A percentile compares a stretch with the other conserved stretches of the same genome.
These are phyloP conservation scores for Phialophora chinensis DNA, from an alignment of 2,329 filamentous ascomycete genomes.

Conservation along the genomic window DNA sequence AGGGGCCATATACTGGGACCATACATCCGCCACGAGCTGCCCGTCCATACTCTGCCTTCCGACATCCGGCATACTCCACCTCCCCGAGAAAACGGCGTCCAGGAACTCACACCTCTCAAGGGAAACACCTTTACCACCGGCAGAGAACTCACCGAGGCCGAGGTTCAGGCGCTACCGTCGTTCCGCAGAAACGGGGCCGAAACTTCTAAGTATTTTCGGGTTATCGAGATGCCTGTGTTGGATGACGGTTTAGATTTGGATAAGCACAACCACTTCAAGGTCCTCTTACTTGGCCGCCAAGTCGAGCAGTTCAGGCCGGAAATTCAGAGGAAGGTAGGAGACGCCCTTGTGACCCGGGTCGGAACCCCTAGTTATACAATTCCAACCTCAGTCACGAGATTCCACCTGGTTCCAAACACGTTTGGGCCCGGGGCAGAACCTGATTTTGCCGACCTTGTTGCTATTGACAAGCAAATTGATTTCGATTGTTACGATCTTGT, in stretches of 20 bases:
- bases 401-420: constrained; percentile 56
- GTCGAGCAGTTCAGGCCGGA: constrained; percentile 34
- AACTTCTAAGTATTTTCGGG: constrained; percentile 28
- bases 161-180: constrained; percentile 20
- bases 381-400: constrained; percentile 51
- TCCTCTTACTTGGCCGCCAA: constrained; percentile 30
- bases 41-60: background rate
- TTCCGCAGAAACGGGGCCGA: background rate
- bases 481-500: constrained; percentile 52
- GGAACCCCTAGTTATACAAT: constrained; percentile 43
- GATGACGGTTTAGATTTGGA: constrained; percentile 36
- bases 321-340: constrained; percentile 52
- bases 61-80: background rate
- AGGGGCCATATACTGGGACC: background rate
- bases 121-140: constrained; percentile 4
- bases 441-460: constrained; percentile 56
- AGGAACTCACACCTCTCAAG: background rate
- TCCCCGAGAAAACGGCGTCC: background rate
- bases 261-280: constrained; percentile 31
- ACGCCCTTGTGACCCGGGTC: constrained; percentile 53
- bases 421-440: constrained; percentile 53
- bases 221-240: constrained; percentile 38
- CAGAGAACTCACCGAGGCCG: constrained; percentile 36
- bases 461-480: constrained; percentile 50
- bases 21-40: background rate